Evolutionary conservation across 257 asterid genomes (phyloP).

Genomic region (Salvia miltiorrhiza): DNA sequence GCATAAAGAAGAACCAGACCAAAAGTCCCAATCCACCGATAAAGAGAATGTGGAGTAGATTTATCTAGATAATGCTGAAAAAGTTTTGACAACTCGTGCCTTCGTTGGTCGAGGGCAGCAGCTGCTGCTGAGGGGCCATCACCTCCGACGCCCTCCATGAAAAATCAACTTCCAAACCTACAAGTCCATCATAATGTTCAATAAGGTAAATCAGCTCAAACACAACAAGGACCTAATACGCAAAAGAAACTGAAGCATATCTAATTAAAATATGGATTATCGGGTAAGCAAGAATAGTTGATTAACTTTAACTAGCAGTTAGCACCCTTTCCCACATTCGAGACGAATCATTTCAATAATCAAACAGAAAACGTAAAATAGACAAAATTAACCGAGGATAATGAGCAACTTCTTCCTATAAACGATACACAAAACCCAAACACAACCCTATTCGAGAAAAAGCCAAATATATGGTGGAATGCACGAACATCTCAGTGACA

Average conservation of each 20-base stretch:
- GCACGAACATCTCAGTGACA: not conserved
- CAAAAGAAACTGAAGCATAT: not conserved
- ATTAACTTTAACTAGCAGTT: not conserved
- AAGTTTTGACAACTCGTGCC: slow-evolving; percentile 63
- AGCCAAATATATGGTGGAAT: not conserved
- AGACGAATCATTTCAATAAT: not conserved
- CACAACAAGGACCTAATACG: not conserved
- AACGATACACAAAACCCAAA: not conserved
- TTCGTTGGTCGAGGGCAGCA: slow-evolving; percentile 65
- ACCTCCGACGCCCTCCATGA: slow-evolving; percentile 52
- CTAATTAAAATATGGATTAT: not conserved
- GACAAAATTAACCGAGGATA: not conserved
- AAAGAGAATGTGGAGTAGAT: slow-evolving; percentile 71
- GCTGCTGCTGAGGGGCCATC: slow-evolving; percentile 59
- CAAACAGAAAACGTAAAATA: not conserved
- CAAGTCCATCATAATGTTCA: slow-evolving; percentile 5
- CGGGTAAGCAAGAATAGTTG: not conserved
- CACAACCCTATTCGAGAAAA: not conserved
- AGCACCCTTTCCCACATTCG: not conserved
- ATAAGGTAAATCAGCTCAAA: not conserved
- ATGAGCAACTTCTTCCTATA: not conserved
- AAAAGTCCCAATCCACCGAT: slow-evolving; percentile 83
- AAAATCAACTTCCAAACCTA: slow-evolving; percentile 21
- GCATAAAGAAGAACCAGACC: slow-evolving; percentile 55
- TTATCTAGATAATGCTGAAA: slow-evolving; percentile 83